Conservation (phyloP, 108 stramenopile genomes). For the Skeletonema potamos region DNA sequence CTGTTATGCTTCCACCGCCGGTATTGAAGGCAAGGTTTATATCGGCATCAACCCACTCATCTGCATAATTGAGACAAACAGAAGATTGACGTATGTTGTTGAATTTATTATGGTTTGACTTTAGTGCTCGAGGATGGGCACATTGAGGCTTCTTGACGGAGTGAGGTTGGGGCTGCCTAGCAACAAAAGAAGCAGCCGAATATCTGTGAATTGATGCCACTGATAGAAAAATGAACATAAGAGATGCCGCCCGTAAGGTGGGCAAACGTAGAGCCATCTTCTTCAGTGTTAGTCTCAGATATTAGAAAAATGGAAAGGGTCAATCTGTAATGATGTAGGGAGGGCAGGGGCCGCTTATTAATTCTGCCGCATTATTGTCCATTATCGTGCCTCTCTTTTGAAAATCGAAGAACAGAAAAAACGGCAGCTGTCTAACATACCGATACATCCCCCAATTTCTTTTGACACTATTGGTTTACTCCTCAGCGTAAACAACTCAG, state of each 20-base stretch:
- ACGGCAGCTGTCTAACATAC: not conserved
- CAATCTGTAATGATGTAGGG: no score
- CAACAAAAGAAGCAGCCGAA: not conserved
- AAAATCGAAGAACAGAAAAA: no score
- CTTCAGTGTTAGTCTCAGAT: no score
- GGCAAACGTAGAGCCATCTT: not conserved
- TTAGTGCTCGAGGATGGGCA: not conserved
- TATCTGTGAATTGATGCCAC: not conserved
- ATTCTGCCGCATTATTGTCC: no score
- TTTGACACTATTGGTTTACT: no score
- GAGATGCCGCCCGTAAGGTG: not conserved
- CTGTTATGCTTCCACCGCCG: not conserved
- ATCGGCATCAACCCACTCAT: constrained; percentile 38
- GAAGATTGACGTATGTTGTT: not conserved
- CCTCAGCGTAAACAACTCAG: no score
- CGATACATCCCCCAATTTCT: no score
- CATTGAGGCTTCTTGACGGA: not conserved
- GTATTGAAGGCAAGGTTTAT: constrained; percentile 24
- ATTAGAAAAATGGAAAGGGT: no score
- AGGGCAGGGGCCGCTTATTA: no score
- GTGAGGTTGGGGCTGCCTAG: not conserved
- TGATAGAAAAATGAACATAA: not conserved
- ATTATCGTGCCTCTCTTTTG: no score
- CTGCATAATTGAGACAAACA: constrained; percentile 10
- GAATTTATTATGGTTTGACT: not conserved